Evolutionary conservation across 768 basidiomycete genomes (phyloP), one percentile per base, ranked within the genome.

Genomic region (Pseudohyphozyma bogoriensis): DNA sequence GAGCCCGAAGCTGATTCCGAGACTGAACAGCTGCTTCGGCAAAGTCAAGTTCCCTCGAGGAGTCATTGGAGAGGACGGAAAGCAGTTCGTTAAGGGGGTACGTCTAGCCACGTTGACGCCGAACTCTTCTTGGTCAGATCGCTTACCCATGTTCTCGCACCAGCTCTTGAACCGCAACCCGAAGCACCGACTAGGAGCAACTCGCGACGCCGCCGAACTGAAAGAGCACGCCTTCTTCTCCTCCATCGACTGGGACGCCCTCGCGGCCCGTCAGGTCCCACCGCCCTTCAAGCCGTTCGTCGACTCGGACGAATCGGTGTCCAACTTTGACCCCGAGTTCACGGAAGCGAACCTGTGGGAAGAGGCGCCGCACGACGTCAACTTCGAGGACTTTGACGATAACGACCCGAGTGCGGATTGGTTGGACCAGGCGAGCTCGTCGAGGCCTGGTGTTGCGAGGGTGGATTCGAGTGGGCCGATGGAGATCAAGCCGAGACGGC

Each of bases 281-380:
- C 93, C 95, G 5, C 95, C 95, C 2, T 99, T 97, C 80, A 97
- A 96, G 73, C 95, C 95, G 28, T 80, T 86, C 62, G 95, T 99
- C 64, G 92, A 96, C 75, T 93, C 89, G 22, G 95, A 99, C 77
- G 95, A 99, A 75, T 89, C 86, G 20, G 90, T 89, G n/a, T 84
- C 84, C 65, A 96, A 96, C 77, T 99, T 99, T 71, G 95, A 99
- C 73, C 89, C 90, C 32, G 91, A 96, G 76, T 99, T 99, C 75
- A 99, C 95, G 6, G 80, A 83, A 29, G 86, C 89, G n/a, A 86
- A 93, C 72, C 79, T 96, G 42, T 51, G 62, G 15, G 65, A 66
- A 39, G 65, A 66, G 49, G 65, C 65, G n/a, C 65, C 65, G 29
- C 55, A 63, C 58, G 65, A 66, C 36, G 56, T 66, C 49, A 29